Evolutionary conservation across 1,284 basidiomycete genomes (phyloP).

Genomic region (Tilletia caries): DNA sequence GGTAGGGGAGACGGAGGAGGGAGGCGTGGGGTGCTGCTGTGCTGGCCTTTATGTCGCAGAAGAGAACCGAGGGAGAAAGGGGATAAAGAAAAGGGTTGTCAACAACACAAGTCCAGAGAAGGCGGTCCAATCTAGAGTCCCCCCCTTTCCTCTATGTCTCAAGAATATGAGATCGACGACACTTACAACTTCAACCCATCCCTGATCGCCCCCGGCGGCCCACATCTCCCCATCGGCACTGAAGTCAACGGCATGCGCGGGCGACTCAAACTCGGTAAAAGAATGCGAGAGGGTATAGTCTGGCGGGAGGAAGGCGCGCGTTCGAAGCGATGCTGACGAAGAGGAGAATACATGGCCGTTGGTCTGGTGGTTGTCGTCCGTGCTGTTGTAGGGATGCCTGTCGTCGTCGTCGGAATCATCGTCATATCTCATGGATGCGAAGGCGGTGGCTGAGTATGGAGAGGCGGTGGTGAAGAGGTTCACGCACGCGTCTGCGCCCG

Average conservation of each 20-base stretch:
- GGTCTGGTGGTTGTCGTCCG: neutral
- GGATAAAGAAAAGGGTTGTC: no score
- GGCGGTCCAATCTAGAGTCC: no score
- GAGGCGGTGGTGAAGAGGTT: slow-evolving; percentile 10
- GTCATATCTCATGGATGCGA: neutral
- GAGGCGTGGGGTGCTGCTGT: slow-evolving; percentile 6
- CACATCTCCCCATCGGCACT: slow-evolving; percentile 11
- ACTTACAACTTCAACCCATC: slow-evolving; percentile 10
- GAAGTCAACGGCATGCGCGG: slow-evolving; percentile 8
- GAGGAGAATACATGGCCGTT: no score
- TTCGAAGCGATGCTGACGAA: neutral
- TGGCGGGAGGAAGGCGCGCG: slow-evolving; percentile 1
- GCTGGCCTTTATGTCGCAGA: neutral
- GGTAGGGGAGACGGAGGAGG: neutral
- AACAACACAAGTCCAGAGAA: no score
- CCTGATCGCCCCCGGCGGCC: neutral
- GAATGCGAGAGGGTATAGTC: neutral
- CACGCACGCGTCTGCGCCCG: slow-evolving; percentile 2
- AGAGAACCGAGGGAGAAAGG: neutral
- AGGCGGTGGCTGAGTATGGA: neutral
- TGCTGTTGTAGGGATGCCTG: neutral
- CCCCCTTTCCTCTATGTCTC: no score
- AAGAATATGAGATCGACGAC: no score
- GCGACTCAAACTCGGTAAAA: slow-evolving; percentile 8
- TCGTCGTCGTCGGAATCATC: neutral